A percentile compares a stretch with the other conserved stretches of the same genome.
Evolutionary conservation across 371 early-diverging fungal species (phyloP).

Genomic region (Mucor velutinosus): DNA sequence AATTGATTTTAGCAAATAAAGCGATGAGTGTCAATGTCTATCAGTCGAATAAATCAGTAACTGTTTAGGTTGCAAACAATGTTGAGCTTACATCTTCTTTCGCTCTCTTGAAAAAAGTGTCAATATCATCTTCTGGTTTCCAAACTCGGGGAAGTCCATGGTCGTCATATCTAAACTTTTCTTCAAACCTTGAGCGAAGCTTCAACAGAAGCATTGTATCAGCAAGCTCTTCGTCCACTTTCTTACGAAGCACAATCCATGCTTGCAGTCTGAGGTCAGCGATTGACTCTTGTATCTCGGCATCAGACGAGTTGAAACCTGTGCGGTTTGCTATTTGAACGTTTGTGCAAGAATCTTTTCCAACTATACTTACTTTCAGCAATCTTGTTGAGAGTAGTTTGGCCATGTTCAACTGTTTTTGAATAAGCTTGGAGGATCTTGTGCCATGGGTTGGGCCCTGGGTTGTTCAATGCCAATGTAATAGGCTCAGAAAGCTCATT

Average conservation of each 20-base stretch:
- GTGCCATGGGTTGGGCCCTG: conserved; percentile 73
- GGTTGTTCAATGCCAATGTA: conserved; percentile 72
- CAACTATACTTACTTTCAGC: conserved; percentile 18
- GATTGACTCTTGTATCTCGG: conserved; percentile 54
- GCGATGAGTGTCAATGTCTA: conserved; percentile 68
- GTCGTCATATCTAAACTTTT: conserved; percentile 91
- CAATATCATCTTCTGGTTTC: conserved; percentile 94
- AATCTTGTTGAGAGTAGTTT: conserved; percentile 12
- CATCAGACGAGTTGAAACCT: conserved; percentile 65
- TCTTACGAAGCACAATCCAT: conserved; percentile 76
- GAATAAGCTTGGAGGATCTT: conserved; percentile 62
- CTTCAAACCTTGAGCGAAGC: conserved; percentile 79
- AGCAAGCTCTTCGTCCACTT: conserved; percentile 78
- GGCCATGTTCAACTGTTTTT: conserved; percentile 39
- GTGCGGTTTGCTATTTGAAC: background rate
- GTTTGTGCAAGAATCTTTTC: background rate
- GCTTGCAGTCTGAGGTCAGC: conserved; percentile 60
- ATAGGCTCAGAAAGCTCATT: conserved; percentile 72
- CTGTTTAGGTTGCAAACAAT: background rate
- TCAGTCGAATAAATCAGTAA: background rate
- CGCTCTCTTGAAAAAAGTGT: conserved; percentile 77
- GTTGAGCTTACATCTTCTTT: conserved; percentile 54
- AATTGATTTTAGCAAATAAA: conserved; percentile 63
- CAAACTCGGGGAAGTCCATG: conserved; percentile 93
- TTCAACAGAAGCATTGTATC: conserved; percentile 81